These are phyloP conservation scores for Colletotrichum tropicale DNA, from an alignment of 2,329 filamentous ascomycete genomes.

Conservation along the genomic window DNA sequence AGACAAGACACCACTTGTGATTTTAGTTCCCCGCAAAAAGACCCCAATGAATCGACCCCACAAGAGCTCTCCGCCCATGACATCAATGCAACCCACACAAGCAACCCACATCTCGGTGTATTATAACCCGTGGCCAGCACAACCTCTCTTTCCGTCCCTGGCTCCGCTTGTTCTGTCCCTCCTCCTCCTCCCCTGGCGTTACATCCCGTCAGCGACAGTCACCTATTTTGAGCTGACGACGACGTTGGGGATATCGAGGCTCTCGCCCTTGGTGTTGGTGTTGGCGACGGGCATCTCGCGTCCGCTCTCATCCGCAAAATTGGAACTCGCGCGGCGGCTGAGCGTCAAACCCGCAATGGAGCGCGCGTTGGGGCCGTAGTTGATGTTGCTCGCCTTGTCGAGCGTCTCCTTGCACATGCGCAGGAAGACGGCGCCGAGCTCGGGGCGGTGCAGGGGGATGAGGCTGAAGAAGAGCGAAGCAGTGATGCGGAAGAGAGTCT, in stretches of 20 bases:
- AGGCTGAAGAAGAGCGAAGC: slow-evolving; percentile 33
- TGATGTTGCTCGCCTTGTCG: slow-evolving; percentile 25
- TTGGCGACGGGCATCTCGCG: slow-evolving; percentile 16
- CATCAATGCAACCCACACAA: slow-evolving; percentile 4
- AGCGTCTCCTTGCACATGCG: slow-evolving; percentile 28
- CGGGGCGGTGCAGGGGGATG: slow-evolving; percentile 30
- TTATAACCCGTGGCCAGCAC: neutral
- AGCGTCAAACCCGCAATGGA: slow-evolving; percentile 13
- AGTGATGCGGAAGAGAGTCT: slow-evolving; percentile 33
- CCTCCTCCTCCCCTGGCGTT: neutral
- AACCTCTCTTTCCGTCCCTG: neutral
- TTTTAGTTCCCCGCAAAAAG: neutral
- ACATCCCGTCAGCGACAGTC: neutral
- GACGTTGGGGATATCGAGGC: slow-evolving; percentile 6
- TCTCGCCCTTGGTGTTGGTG: slow-evolving; percentile 9
- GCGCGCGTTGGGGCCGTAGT: slow-evolving; percentile 19
- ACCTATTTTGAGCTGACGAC: slow-evolving; percentile 9
- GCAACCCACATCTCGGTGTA: slow-evolving; percentile 1
- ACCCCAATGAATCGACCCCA: neutral
- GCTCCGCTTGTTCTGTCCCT: neutral
- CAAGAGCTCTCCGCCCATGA: neutral
- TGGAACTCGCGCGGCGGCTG: slow-evolving; percentile 19
- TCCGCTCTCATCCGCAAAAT: slow-evolving; percentile 15
- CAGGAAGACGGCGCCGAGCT: slow-evolving; percentile 29
- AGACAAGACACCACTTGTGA: neutral